Evolutionary conservation across 73 alveolate species (phyloP), one percentile per base, ranked within the genome.

Genomic region (Tetrahymena borealis): DNA sequence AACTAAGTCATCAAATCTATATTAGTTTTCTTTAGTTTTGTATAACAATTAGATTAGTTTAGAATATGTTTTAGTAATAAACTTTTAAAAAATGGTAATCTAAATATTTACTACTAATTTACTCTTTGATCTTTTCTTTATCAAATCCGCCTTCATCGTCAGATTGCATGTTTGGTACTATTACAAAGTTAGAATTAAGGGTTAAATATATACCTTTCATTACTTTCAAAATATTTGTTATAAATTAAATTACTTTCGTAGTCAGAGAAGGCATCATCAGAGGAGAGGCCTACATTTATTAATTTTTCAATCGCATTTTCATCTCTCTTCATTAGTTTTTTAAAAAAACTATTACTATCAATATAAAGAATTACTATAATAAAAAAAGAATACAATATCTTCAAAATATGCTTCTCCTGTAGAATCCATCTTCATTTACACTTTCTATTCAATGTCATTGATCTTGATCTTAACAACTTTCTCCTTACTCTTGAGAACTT

Each of bases 321-420:
- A 60, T 60, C 85, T 60, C 85, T 60, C 85, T 60, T 60, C 28
- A 24, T n/a, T 1, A 60, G 85, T 60, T 15, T 6, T 5, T 3
- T 60, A 10, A 60, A 4, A 60, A 1, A 18, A 60, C 18, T 60
- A 15, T 60, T 8, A 16, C 85, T n/a, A 20, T 24, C 5, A 18
- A 18, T 41, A 11, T 18, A 18, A 18, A 41, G 28, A 60, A 20
- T 3, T 60, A 60, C n/a, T n/a, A n/a, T 10, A 24, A 60, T 7
- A 9, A 60, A 18, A 60, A 60, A n/a, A 24, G 2, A 60, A 24
- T 60, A 60, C 85, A 60, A 60, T 60, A 20, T 91, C 94, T 32
- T 60, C 95, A 91, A 98, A 97, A 94, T 94, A 98, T 15, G 98
- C 99, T 78, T 94, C 98, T n/a, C 99, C 99, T 77, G 97, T 97